Conservation (phyloP, 371 early-diverging fungal species). For the Syncephalastrum sp. region DNA sequence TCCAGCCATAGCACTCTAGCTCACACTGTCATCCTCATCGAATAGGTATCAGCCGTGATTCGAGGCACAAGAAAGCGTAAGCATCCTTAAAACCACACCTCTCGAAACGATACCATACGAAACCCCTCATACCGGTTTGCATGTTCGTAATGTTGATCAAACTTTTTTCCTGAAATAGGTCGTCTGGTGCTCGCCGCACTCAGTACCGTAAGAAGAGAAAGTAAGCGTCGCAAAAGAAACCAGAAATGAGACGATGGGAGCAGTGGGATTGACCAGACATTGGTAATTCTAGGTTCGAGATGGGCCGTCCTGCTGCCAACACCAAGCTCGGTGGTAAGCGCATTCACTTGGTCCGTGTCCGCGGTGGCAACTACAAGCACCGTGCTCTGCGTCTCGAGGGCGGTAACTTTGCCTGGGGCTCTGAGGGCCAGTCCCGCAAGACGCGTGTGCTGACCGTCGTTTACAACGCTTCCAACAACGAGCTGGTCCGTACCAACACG, state of each 20-base stretch:
- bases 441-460: slow-evolving; percentile 96
- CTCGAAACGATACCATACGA: no score
- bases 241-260: no score
- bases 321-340: slow-evolving; percentile 97
- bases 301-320: slow-evolving; percentile 96
- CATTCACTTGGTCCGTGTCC: slow-evolving; percentile 91
- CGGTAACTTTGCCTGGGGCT: slow-evolving; percentile 99
- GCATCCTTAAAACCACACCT: background rate
- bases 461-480: slow-evolving; percentile 99
- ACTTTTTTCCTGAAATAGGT: no score
- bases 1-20: background rate
- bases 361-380: slow-evolving; percentile 99
- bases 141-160: background rate
- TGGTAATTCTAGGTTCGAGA: slow-evolving; percentile 78
- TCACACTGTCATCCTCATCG: no score
- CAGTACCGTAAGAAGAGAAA: slow-evolving; percentile 10
- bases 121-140: no score
- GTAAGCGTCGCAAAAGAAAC: background rate
- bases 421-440: slow-evolving; percentile 93
- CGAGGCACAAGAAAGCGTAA: slow-evolving; percentile 89
- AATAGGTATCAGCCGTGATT: slow-evolving; percentile 91
- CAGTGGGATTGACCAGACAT: background rate
- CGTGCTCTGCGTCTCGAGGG: slow-evolving; percentile 97
- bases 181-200: slow-evolving; percentile 5
- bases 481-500: slow-evolving; percentile 99